Conservation (phyloP, 2,329 filamentous ascomycete genomes). For the Aspergillus flavus region DNA sequence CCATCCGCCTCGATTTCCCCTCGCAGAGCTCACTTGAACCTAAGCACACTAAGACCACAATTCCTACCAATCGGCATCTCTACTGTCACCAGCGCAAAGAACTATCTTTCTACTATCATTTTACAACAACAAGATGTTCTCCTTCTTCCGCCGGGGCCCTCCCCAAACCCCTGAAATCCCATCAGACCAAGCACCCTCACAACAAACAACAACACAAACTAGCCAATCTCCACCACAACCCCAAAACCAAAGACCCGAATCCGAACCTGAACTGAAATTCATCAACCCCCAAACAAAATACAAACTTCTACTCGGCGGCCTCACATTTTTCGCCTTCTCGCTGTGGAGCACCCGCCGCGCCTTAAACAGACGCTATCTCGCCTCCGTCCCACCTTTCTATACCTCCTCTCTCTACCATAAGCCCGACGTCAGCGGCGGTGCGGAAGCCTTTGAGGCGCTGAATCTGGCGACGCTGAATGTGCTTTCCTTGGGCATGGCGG, state of each 20-base stretch:
- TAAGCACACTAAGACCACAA: neutral
- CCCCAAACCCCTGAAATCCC: neutral
- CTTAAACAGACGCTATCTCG: conserved; percentile 63
- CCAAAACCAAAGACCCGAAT: neutral
- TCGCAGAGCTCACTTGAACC: neutral
- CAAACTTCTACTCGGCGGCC: conserved; percentile 71
- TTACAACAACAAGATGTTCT: conserved; percentile 23
- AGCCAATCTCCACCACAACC: neutral
- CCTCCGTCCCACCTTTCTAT: conserved; percentile 72
- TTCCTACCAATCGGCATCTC: neutral
- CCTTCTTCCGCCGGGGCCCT: conserved; percentile 18
- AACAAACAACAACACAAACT: conserved; percentile 5
- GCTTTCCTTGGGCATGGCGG: conserved; percentile 72
- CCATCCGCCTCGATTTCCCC: neutral
- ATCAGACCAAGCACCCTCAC: conserved; percentile 9
- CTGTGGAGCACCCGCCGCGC: conserved; percentile 72
- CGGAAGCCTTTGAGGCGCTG: conserved; percentile 81
- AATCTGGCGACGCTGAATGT: conserved; percentile 88
- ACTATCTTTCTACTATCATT: neutral
- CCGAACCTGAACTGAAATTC: neutral
- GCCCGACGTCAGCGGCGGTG: conserved; percentile 59
- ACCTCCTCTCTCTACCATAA: conserved; percentile 49
- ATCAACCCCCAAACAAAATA: conserved; percentile 18
- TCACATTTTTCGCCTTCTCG: conserved; percentile 74
- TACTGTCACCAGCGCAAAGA: neutral